These are phyloP conservation scores for Takashimella tepidaria DNA, from an alignment of 1,284 basidiomycete species.

Conservation along the genomic window DNA sequence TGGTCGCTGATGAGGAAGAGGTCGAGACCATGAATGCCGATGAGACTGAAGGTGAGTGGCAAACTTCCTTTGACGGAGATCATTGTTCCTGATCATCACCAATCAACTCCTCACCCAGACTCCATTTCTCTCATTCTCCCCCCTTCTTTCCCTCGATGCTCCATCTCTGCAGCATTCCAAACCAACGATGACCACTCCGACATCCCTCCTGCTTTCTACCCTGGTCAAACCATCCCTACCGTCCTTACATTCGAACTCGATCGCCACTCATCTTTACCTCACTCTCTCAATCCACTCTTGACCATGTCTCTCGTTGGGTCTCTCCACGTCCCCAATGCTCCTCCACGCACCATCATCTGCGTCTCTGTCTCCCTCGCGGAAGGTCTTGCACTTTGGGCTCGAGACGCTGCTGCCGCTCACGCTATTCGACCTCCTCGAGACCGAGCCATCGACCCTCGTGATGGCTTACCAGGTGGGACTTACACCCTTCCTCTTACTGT, in stretches of 20 bases:
- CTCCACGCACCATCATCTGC: constrained; percentile 34
- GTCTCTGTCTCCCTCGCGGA: constrained; percentile 37
- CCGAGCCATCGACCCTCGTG: constrained; percentile 20
- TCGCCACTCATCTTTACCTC: constrained; percentile 30
- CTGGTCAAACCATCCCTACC: constrained; percentile 40
- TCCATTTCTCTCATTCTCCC: constrained; percentile 21
- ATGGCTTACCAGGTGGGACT: constrained; percentile 24
- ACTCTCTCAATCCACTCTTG: constrained; percentile 29
- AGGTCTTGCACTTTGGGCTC: constrained; percentile 37
- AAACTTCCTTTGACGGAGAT: background rate
- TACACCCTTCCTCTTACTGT: constrained; percentile 28
- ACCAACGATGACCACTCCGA: constrained; percentile 18
- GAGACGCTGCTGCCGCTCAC: constrained; percentile 31
- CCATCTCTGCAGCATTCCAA: constrained; percentile 20
- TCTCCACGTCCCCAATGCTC: constrained; percentile 20
- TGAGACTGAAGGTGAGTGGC: constrained; percentile 10
- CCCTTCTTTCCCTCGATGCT: constrained; percentile 24
- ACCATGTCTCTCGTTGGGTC: constrained; percentile 39
- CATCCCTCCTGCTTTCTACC: constrained; percentile 34
- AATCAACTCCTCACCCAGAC: constrained; percentile 5
- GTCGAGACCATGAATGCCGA: constrained; percentile 15
- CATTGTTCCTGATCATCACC: background rate
- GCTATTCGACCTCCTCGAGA: constrained; percentile 14
- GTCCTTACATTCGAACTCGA: constrained; percentile 33
- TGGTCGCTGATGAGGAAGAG: constrained; percentile 7